phyloP scores from a whole-genome alignment of 108 stramenopile species.

The Nannochloropsis oceanica region DNA sequence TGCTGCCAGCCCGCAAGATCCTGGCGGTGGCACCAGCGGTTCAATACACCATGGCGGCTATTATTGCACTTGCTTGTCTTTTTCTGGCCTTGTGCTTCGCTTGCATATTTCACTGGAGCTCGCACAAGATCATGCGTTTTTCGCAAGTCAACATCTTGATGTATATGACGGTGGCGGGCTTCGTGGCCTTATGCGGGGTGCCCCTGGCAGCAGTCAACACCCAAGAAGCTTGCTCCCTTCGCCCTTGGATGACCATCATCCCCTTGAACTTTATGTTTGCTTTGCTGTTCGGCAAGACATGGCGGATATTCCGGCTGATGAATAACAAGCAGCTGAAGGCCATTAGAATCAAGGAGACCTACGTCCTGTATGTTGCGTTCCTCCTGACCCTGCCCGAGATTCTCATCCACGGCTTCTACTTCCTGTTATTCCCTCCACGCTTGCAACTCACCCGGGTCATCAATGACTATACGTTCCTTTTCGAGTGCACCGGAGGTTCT shows the following conservation, averaged over 20 bases:
- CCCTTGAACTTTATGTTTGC: not conserved
- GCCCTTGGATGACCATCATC: not conserved
- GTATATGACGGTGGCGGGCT: not conserved
- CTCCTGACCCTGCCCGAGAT: not conserved
- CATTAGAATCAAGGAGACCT: not conserved
- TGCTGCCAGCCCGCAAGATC: not conserved
- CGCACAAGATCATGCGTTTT: not conserved
- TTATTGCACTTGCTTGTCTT: not conserved
- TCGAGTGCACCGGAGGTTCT: not conserved
- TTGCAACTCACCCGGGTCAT: not conserved
- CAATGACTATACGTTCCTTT: not conserved
- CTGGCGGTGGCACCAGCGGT: not conserved
- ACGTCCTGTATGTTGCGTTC: not conserved
- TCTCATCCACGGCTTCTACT: not conserved
- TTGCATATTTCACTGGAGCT: not conserved
- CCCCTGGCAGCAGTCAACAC: not conserved
- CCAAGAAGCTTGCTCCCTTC: not conserved
- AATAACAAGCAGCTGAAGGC: not conserved
- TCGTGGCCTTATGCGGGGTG: not conserved
- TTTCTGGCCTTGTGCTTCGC: not conserved
- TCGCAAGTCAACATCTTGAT: not conserved
- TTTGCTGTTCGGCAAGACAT: not conserved
- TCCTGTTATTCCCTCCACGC: not conserved
- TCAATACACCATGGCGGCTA: not conserved
- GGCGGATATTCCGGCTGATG: not conserved